Percentiles rank a stretch among this genome's conserved stretches.
Evolutionary conservation across 768 basidiomycete species (phyloP).

Genomic region (Exidia glandulosa): DNA sequence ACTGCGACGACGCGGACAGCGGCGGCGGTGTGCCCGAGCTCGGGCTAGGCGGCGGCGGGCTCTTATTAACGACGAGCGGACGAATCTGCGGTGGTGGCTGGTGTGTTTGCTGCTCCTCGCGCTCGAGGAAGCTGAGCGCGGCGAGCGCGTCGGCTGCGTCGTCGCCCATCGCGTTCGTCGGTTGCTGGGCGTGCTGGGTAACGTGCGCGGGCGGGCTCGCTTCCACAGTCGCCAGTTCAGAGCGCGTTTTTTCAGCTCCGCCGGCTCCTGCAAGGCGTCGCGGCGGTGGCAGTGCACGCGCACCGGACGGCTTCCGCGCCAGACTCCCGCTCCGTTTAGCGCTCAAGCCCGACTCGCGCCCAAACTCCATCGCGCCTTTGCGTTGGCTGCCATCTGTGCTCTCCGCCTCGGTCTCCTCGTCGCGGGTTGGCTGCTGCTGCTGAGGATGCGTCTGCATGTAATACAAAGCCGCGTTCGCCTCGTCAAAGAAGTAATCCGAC

Average conservation of each 20-base stretch:
- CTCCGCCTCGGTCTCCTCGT: neutral
- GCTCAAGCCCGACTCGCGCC: too few species aligned
- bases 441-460: conserved; percentile 38
- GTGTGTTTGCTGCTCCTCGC: conserved; percentile 12
- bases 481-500: conserved; percentile 32
- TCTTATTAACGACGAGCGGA: conserved; percentile 13
- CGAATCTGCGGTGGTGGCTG: conserved; percentile 13
- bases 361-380: too few species aligned
- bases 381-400: neutral
- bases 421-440: conserved; percentile 28
- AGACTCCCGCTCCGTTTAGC: conserved; percentile 21
- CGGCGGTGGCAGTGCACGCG: conserved; percentile 54
- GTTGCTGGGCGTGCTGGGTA: conserved; percentile 10
- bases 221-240: neutral
- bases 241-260: neutral
- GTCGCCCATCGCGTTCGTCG: conserved; percentile 19
- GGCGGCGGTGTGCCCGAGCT: conserved; percentile 5
- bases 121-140: conserved; percentile 64
- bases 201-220: conserved; percentile 28
- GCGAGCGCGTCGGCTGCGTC: conserved; percentile 61
- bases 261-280: neutral
- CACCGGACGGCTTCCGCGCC: conserved; percentile 71
- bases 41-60: conserved; percentile 14
- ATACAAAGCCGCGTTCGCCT: conserved; percentile 50
- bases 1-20: too few species aligned